These are phyloP conservation scores for Pseudocercospora eumusae DNA, from an alignment of 2,329 filamentous ascomycete genomes.

Conservation along the genomic window DNA sequence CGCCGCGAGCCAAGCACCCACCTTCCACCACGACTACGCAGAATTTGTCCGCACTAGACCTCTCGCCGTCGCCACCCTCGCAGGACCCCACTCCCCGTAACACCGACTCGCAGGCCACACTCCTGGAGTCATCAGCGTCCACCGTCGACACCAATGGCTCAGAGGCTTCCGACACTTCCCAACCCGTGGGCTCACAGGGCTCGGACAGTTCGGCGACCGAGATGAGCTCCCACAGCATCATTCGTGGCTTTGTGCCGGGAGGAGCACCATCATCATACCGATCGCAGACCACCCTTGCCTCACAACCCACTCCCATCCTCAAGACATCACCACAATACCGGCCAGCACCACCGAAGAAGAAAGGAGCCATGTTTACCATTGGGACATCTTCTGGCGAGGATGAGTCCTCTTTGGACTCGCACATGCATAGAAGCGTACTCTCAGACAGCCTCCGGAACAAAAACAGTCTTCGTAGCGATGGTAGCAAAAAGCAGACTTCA, in stretches of 20 bases:
- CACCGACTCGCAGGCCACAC: conserved; percentile 26
- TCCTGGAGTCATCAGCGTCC: conserved; percentile 60
- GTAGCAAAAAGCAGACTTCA: conserved; percentile 74
- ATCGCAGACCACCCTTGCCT: conserved; percentile 58
- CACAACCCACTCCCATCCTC: conserved; percentile 62
- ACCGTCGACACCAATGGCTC: conserved; percentile 51
- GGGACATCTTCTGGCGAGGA: conserved; percentile 80
- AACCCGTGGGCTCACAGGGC: conserved; percentile 48
- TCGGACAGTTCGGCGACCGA: conserved; percentile 64
- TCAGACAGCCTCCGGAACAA: conserved; percentile 55
- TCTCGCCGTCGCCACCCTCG: conserved; percentile 39
- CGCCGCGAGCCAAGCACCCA: conserved; percentile 19
- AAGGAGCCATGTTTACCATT: conserved; percentile 71
- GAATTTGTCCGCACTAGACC: conserved; percentile 42
- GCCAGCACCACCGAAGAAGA: conserved; percentile 56
- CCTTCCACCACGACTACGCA: conserved; percentile 27
- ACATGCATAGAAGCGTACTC: conserved; percentile 60
- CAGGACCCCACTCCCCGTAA: conserved; percentile 38
- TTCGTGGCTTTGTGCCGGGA: conserved; percentile 83
- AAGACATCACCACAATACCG: conserved; percentile 49
- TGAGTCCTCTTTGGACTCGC: conserved; percentile 71
- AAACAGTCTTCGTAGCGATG: conserved; percentile 41
- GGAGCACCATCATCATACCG: conserved; percentile 69
- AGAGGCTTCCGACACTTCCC: conserved; percentile 43
- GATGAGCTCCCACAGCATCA: conserved; percentile 66